Evolutionary conservation across 768 basidiomycete genomes (phyloP).

Genomic region (Leccinum longicurvipes): DNA sequence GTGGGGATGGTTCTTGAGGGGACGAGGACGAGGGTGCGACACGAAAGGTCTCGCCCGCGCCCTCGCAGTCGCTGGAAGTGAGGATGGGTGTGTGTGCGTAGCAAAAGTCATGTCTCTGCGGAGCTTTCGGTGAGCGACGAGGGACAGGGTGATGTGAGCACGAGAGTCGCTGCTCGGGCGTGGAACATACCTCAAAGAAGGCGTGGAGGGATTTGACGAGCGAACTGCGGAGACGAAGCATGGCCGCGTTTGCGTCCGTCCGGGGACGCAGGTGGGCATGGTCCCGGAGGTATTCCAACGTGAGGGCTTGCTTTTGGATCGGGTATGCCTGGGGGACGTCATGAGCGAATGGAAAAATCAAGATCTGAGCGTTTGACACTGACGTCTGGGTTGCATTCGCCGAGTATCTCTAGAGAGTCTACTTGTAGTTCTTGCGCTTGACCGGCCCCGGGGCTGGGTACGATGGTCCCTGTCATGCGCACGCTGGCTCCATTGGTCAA

Average conservation of each 20-base stretch:
- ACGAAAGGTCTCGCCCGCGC: conserved; percentile 89
- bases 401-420: conserved; percentile 45
- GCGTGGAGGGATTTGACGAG: conserved; percentile 54
- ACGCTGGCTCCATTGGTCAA: conserved; percentile 57
- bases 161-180: background rate
- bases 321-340: conserved; percentile 62
- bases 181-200: conserved; percentile 65
- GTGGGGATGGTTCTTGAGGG: conserved; percentile 1
- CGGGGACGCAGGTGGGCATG: conserved; percentile 86
- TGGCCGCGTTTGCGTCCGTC: conserved; percentile 64
- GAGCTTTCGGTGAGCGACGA: conserved; percentile 14
- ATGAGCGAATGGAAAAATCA: conserved; percentile 3
- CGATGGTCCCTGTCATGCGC: conserved; percentile 44
- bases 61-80: conserved; percentile 92
- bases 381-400: conserved; percentile 59
- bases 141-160: background rate
- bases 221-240: conserved; percentile 69
- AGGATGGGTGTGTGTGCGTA: conserved; percentile 84
- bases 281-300: conserved; percentile 78
- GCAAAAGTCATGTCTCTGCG: conserved; percentile 71
- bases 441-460: conserved; percentile 44
- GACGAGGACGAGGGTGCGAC: conserved; percentile 40
- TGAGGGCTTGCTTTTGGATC: conserved; percentile 85
- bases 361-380: conserved; percentile 1
- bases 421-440: conserved; percentile 55